These are phyloP conservation scores for Rhizopogon rudus DNA, from an alignment of 768 basidiomycete species.

Conservation along the genomic window DNA sequence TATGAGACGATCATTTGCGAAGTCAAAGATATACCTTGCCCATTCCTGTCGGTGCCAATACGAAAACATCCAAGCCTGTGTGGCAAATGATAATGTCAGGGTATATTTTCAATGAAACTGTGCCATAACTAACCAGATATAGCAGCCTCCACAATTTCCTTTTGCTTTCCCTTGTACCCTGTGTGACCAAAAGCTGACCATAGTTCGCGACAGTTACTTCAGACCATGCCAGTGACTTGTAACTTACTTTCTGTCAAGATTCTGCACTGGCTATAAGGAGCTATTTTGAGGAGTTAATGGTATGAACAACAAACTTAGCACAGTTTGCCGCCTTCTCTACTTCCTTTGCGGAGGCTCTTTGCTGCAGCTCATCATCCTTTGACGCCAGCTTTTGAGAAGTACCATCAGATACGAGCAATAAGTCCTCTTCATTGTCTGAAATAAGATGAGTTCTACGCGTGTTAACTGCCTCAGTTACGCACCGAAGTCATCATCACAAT, in stretches of 20 bases:
- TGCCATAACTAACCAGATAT: slow-evolving; percentile 40
- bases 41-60: slow-evolving; percentile 85
- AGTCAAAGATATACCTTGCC: slow-evolving; percentile 55
- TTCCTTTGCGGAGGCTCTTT: background rate
- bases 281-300: background rate
- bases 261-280: slow-evolving; percentile 2
- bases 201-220: background rate
- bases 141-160: slow-evolving; percentile 69
- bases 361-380: background rate
- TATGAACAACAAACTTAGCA: background rate
- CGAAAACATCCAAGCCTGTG: slow-evolving; percentile 67
- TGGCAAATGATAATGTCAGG: background rate
- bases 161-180: slow-evolving; percentile 73
- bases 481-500: background rate
- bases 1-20: background rate
- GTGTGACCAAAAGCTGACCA: slow-evolving; percentile 64
- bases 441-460: background rate
- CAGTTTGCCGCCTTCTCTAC: background rate
- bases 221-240: background rate
- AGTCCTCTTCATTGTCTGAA: background rate
- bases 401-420: background rate
- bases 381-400: background rate
- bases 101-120: background rate
- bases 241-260: slow-evolving; percentile 21
- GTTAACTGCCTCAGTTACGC: background rate